Evolutionary conservation across 2,329 filamentous ascomycete genomes (phyloP), one percentile per base, ranked within the genome.

Genomic region (Penicillium sp.): DNA sequence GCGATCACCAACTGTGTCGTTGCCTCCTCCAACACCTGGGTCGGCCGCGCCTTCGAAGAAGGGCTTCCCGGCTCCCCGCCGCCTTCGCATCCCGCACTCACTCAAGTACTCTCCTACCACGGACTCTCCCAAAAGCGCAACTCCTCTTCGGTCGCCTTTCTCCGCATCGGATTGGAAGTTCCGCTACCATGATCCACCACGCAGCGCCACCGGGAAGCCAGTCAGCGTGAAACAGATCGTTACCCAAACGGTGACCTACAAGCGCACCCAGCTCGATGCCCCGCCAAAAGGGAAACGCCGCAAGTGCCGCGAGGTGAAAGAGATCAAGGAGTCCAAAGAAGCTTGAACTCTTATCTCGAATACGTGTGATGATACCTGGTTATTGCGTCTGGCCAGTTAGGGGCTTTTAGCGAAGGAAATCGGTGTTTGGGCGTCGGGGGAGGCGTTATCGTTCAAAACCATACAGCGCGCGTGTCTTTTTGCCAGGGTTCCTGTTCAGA

Each of bases 231-330:
- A 87, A 39, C 89, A 96, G 65, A 88, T 96, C 4, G 86, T 96
- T 37, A 96, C 90, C n/a, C 79, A 89, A 54, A 96, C 89, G 11
- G 87, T 95, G 44, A 95, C 87, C 27, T 95, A 94, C 68, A 94
- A 87, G 57, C 69, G 74, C 37, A 63, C 85, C 61, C 76, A 60
- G 46, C 87, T 97, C 71, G 86, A 89, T 51, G 87, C 90, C 16
- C 88, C 90, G 25, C 91, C 89, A 6, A 90, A 90, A 66, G 90
- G 90, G 50, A 97, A 96, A 78, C 81, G 89, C 71, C 84, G 90
- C 71, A 94, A 87, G 74, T 38, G 28, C 26, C 7, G 26, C 6
- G 26, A 29, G 6, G 13, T n/a, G 7, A 10, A 14, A 6, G 26
- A 29, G 5, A 29, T 6, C 26, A 29, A 29, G 13, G 13, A 29